A percentile compares a stretch with the other conserved stretches of the same genome.
phyloP scores from a whole-genome alignment of 2,329 filamentous ascomycete species.

The Colletotrichum simmondsii region DNA sequence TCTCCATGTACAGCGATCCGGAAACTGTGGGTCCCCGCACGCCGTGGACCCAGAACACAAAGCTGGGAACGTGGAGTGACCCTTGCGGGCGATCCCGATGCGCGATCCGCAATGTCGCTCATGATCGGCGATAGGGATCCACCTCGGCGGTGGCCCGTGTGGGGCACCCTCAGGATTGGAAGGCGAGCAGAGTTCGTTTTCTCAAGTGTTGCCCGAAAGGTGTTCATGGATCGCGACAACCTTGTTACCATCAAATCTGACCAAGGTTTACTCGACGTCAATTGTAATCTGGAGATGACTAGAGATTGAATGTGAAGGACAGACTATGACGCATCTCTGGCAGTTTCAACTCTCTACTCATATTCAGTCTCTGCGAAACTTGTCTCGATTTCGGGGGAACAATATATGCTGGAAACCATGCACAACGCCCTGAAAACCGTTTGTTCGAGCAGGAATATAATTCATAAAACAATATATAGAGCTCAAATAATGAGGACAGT shows the following conservation, averaged over 20 bases:
- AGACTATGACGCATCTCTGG: too few relatives aligned
- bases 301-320: too few relatives aligned
- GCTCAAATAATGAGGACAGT: neutral
- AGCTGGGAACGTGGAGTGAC: neutral
- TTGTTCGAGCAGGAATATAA: neutral
- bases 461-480: fast-evolving
- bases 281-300: neutral
- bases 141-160: neutral
- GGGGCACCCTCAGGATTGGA: neutral
- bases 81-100: neutral
- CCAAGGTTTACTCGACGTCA: neutral
- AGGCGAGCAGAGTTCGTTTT: neutral
- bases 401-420: too few relatives aligned
- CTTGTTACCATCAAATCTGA: neutral
- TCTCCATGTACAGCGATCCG: neutral
- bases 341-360: too few relatives aligned
- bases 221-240: too few relatives aligned
- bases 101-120: neutral
- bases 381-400: too few relatives aligned
- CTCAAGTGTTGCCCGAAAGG: neutral
- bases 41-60: too few relatives aligned
- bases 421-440: too few relatives aligned
- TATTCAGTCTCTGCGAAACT: too few relatives aligned
- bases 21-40: neutral
- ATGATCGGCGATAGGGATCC: neutral